phyloP scores from a whole-genome alignment of 441 rosid genomes.

The Arabidopsis lyrata region DNA sequence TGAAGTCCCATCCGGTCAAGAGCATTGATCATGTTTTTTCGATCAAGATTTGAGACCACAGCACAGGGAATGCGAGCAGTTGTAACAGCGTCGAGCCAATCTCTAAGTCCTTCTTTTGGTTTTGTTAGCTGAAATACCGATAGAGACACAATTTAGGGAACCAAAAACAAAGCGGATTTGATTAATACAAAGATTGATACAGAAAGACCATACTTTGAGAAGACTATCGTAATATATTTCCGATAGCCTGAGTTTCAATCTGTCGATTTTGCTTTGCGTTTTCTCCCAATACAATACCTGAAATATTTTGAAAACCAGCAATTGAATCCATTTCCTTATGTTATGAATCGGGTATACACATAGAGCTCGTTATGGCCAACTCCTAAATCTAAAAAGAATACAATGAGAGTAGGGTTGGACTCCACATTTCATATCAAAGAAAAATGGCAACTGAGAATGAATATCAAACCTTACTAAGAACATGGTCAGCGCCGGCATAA shows the following conservation, averaged over 20 bases:
- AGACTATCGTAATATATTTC: conserved; percentile 74
- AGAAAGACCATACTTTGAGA: conserved; percentile 56
- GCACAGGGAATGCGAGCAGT: conserved; percentile 93
- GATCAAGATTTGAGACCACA: conserved; percentile 87
- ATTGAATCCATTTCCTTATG: conserved; percentile 1
- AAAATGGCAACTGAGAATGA: conserved; percentile 20
- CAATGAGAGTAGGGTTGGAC: background rate
- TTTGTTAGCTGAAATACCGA: conserved; percentile 59
- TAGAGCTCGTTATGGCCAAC: background rate
- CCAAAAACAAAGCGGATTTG: conserved; percentile 23
- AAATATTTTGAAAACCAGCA: conserved; percentile 37
- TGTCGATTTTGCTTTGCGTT: conserved; percentile 60
- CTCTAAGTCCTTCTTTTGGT: conserved; percentile 79
- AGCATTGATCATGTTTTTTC: conserved; percentile 75
- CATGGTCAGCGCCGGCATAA: conserved; percentile 76
- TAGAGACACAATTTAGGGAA: conserved; percentile 12
- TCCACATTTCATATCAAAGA: conserved; percentile 14
- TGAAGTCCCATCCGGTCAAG: conserved; percentile 75
- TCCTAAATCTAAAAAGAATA: background rate
- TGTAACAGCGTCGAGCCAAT: conserved; percentile 87
- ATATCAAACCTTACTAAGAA: conserved; percentile 78
- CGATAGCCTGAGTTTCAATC: conserved; percentile 70
- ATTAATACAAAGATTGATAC: conserved; percentile 4
- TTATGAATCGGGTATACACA: conserved; percentile 17
- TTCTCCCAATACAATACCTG: conserved; percentile 80